A percentile compares a stretch with the other conserved stretches of the same genome.
These are phyloP conservation scores for Diaporthe sp. DNA, from an alignment of 2,329 filamentous ascomycete species.

Conservation along the genomic window DNA sequence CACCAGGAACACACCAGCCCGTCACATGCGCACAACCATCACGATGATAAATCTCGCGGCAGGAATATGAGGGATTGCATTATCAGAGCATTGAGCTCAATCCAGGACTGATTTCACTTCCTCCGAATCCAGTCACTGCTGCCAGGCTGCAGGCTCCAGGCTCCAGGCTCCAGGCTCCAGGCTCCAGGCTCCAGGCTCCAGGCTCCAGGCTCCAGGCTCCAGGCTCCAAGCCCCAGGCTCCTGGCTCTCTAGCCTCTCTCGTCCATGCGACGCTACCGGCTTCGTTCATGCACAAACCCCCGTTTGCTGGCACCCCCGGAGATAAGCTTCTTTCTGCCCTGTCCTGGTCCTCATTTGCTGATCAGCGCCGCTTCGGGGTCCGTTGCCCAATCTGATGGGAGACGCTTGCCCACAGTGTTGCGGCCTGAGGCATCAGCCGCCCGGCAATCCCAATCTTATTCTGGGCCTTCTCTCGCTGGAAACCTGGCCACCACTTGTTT, in stretches of 20 bases:
- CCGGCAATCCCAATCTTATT: slow-evolving; percentile 35
- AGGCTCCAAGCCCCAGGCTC: slow-evolving; percentile 1
- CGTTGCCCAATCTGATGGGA: slow-evolving; percentile 27
- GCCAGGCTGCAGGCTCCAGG: neutral
- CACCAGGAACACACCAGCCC: neutral
- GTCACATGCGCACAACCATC: neutral
- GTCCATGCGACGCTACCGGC: slow-evolving; percentile 28
- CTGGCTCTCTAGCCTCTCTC: slow-evolving; percentile 9
- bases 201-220: neutral
- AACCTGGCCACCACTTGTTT: slow-evolving; percentile 15
- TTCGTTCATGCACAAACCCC: slow-evolving; percentile 33
- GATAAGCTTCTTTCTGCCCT: slow-evolving; percentile 31
- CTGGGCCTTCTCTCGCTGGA: slow-evolving; percentile 11
- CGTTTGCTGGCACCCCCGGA: slow-evolving; percentile 27
- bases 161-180: neutral
- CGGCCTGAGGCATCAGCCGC: slow-evolving; percentile 31
- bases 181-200: neutral
- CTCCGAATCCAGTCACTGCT: neutral
- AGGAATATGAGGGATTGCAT: neutral
- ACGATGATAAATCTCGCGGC: neutral
- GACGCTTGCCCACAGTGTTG: neutral
- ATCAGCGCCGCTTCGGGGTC: slow-evolving; percentile 13
- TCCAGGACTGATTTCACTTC: neutral
- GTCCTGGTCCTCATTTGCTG: slow-evolving; percentile 27
- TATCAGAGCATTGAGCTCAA: neutral